These are phyloP conservation scores for Saksenaea vasiformis DNA, from an alignment of 371 early-diverging fungal genomes.

Conservation along the genomic window DNA sequence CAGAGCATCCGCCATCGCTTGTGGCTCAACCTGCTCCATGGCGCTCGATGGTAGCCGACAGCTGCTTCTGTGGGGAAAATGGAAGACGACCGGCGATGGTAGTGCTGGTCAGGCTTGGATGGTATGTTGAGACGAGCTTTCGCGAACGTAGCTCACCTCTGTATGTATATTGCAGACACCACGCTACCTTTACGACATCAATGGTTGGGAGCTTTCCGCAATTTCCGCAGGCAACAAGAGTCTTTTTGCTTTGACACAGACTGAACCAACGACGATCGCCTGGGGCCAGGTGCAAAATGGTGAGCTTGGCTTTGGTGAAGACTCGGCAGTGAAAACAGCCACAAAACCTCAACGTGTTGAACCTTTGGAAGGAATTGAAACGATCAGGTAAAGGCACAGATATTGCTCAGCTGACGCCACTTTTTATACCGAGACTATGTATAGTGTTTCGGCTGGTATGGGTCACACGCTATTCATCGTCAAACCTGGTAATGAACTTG, in stretches of 20 bases:
- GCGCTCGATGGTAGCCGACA: conserved; percentile 42
- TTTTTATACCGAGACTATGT: background rate
- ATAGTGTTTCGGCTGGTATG: conserved; percentile 33
- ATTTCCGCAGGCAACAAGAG: conserved; percentile 41
- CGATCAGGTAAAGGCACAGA: conserved; percentile 21
- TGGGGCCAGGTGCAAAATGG: conserved; percentile 47
- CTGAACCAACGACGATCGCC: conserved; percentile 37
- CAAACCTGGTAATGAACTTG: conserved; percentile 40
- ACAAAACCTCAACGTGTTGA: conserved; percentile 46
- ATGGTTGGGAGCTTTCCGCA: conserved; percentile 39
- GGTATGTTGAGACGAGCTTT: conserved; percentile 11
- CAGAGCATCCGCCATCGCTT: conserved; percentile 34
- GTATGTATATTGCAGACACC: conserved; percentile 22
- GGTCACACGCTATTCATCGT: conserved; percentile 44
- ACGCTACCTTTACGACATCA: conserved; percentile 39
- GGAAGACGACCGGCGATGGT: conserved; percentile 53
- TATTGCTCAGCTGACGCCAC: background rate
- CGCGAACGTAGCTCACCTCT: background rate
- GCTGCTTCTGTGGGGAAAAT: conserved; percentile 50
- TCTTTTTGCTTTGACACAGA: conserved; percentile 29
- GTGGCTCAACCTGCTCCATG: conserved; percentile 47
- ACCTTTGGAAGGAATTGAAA: conserved; percentile 38
- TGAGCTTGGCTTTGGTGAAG: conserved; percentile 47
- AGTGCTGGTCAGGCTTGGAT: conserved; percentile 53
- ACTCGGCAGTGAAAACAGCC: conserved; percentile 26